Conservation (phyloP, 768 basidiomycete species). For the Tephrocybe sp. region DNA sequence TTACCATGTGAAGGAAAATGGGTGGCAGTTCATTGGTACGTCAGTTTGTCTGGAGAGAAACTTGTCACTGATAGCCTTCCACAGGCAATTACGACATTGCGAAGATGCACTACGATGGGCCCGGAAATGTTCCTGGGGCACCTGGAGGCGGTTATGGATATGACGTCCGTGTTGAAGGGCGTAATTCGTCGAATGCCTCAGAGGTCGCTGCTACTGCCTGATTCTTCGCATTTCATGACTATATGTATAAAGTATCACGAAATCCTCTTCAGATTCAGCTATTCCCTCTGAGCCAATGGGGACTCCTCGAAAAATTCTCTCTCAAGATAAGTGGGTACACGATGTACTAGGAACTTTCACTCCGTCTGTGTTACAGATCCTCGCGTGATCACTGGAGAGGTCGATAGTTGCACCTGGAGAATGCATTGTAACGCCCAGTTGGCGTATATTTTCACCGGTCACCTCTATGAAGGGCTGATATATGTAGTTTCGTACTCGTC, state of each 20-base stretch:
- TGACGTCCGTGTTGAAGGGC: constrained; percentile 63
- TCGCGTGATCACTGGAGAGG: no score
- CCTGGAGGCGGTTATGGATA: constrained; percentile 78
- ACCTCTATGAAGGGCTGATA: constrained; percentile 2
- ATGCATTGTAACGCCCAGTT: no score
- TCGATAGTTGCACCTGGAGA: no score
- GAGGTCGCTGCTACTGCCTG: constrained; percentile 24
- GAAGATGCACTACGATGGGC: constrained; percentile 89
- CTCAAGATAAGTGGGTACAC: no score
- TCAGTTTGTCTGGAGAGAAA: constrained; percentile 8
- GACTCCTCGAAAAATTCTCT: no score
- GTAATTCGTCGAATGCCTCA: constrained; percentile 52
- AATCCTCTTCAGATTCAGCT: neutral
- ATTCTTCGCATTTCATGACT: neutral
- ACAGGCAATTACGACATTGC: constrained; percentile 91
- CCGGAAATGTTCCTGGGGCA: constrained; percentile 64
- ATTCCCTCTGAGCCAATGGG: no score
- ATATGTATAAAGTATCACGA: constrained; percentile 16
- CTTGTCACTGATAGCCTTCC: constrained; percentile 8
- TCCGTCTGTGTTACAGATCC: no score
- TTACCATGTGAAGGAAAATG: constrained; percentile 92
- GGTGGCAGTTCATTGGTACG: constrained; percentile 95
- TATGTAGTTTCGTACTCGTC: constrained; percentile 42
- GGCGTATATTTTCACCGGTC: neutral
- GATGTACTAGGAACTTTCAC: no score